These are phyloP conservation scores for Talinum fruticosum DNA, from an alignment of 148 eudicot genomes.

Conservation along the genomic window DNA sequence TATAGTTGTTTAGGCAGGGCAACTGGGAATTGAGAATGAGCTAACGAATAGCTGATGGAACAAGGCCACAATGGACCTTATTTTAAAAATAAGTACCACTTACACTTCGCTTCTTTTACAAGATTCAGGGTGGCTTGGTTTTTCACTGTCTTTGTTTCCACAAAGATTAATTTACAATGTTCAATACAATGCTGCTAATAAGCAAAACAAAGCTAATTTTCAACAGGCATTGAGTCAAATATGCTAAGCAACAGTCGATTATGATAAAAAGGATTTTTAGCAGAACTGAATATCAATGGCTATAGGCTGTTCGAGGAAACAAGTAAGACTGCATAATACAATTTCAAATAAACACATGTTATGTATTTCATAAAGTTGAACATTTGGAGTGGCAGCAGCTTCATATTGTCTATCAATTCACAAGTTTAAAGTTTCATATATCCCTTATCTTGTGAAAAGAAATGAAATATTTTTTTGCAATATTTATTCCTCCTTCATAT, in stretches of 20 bases:
- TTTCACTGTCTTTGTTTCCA: no score
- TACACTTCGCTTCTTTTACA: background rate
- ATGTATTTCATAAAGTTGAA: background rate
- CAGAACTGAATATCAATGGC: background rate
- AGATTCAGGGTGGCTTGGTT: no score
- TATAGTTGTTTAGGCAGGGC: background rate
- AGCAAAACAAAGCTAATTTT: background rate
- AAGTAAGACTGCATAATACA: background rate
- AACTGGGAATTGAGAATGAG: background rate
- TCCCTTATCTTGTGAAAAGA: background rate
- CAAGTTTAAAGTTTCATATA: background rate
- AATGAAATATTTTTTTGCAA: background rate
- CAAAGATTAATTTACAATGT: constrained; percentile 1
- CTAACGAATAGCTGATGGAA: background rate
- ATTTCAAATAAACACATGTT: background rate
- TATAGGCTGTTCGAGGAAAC: background rate
- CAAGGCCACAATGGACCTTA: background rate
- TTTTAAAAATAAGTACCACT: background rate
- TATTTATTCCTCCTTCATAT: background rate
- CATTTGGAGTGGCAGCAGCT: background rate
- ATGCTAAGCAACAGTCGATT: background rate
- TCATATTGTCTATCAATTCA: background rate
- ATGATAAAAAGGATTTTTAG: background rate
- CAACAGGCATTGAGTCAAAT: background rate
- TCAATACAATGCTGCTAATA: background rate